Evolutionary conservation across 257 asterid species (phyloP).

Genomic region (Solanum pimpinellifolium): DNA sequence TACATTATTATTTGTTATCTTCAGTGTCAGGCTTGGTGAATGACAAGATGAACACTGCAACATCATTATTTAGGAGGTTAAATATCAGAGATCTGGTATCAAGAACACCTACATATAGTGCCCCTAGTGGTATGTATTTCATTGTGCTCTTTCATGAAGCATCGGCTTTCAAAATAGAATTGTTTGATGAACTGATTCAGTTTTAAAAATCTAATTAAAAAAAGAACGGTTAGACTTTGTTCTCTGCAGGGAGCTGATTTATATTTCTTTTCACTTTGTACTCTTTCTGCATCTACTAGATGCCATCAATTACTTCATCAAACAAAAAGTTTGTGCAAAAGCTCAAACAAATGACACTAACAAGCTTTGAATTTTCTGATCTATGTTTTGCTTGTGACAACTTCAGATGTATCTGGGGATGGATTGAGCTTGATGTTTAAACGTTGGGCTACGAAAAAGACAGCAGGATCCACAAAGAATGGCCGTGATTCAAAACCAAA

Average conservation of each 20-base stretch:
- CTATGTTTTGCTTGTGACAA: not conserved
- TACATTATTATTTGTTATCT: not conserved
- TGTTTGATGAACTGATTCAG: not conserved
- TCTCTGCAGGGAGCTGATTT: not conserved
- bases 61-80: slow-evolving; percentile 32
- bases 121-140: slow-evolving; percentile 38
- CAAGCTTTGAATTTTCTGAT: not conserved
- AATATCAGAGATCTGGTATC: slow-evolving; percentile 49
- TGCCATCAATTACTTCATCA: not conserved
- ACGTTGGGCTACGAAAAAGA: slow-evolving; percentile 92
- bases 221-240: not conserved
- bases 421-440: slow-evolving; percentile 68
- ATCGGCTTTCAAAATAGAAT: not conserved
- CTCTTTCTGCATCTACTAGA: not conserved
- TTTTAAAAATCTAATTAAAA: not conserved
- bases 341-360: not conserved
- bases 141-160: not conserved
- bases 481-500: slow-evolving; percentile 89
- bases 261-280: not conserved
- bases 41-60: slow-evolving; percentile 9
- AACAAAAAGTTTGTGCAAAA: not conserved
- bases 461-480: slow-evolving; percentile 89
- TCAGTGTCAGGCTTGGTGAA: not conserved
- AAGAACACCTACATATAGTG: slow-evolving; percentile 28
- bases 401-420: slow-evolving; percentile 55